A percentile compares a stretch with the other conserved stretches of the same genome.
phyloP scores from a whole-genome alignment of 495 filamentous ascomycete genomes.

The Thermothielavioides terrestris region DNA sequence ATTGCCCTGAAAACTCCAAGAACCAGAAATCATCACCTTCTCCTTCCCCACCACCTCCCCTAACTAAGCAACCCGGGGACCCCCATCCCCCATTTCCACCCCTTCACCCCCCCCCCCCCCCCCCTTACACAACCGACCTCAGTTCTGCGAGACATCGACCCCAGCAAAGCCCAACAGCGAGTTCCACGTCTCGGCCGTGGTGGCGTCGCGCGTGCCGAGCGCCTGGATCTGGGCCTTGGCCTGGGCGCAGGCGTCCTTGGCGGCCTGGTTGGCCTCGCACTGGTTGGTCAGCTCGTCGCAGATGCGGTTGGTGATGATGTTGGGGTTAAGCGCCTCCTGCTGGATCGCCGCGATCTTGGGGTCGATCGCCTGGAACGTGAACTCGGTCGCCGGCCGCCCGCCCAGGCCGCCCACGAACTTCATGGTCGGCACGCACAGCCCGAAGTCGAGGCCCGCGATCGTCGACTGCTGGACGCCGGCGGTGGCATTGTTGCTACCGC shows the following conservation, averaged over 20 bases:
- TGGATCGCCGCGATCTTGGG: conserved; percentile 40
- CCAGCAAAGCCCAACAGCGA: conserved; percentile 35
- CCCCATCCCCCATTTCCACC: neutral
- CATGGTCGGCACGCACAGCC: conserved; percentile 46
- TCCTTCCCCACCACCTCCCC: neutral
- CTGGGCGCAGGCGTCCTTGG: conserved; percentile 35
- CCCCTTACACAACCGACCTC: neutral
- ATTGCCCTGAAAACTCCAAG: neutral
- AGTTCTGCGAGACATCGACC: conserved; percentile 4
- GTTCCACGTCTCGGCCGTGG: conserved; percentile 39
- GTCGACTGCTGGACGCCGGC: conserved; percentile 15
- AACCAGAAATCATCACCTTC: neutral
- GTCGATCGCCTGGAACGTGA: conserved; percentile 48
- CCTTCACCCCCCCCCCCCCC: neutral
- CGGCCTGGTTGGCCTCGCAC: conserved; percentile 48
- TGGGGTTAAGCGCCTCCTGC: conserved; percentile 48
- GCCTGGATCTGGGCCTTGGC: conserved; percentile 36
- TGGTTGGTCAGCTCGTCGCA: conserved; percentile 52
- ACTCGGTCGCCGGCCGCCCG: conserved; percentile 39
- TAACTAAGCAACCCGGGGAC: neutral
- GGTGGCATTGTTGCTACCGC: neutral
- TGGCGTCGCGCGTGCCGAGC: conserved; percentile 32
- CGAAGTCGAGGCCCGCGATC: conserved; percentile 39
- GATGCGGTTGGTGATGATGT: conserved; percentile 60
- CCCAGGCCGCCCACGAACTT: conserved; percentile 42